Percentiles rank a stretch among this genome's conserved stretches.
Conservation (phyloP, 1,284 basidiomycete species). For the Apiotrichum gracile region DNA sequence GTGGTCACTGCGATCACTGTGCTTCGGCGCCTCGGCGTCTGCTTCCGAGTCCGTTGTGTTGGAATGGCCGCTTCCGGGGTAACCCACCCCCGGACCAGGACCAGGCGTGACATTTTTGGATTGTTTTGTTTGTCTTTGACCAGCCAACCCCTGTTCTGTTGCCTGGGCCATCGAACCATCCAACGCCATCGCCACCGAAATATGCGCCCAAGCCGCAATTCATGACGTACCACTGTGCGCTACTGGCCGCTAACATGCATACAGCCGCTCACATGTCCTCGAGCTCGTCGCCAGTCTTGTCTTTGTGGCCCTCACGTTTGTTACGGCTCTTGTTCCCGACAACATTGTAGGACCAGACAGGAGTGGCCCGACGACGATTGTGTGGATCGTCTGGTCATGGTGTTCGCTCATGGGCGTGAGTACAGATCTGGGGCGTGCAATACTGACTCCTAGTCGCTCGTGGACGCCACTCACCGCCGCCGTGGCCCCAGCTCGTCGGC, state of each 20-base stretch:
- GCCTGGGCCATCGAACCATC: no score
- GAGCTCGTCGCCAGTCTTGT: slow-evolving; percentile 14
- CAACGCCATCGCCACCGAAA: not conserved
- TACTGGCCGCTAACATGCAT: not conserved
- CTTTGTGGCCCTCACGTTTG: slow-evolving; percentile 15
- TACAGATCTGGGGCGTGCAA: not conserved
- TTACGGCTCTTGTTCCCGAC: slow-evolving; percentile 15
- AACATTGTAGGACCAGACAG: slow-evolving; percentile 10
- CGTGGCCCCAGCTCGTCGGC: slow-evolving; percentile 9
- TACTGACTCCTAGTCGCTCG: slow-evolving; percentile 9
- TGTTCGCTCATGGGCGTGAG: slow-evolving; percentile 10
- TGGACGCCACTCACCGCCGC: slow-evolving; percentile 10
- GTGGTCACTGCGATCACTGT: no score
- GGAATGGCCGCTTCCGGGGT: no score
- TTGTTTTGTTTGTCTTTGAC: not conserved
- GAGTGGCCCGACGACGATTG: slow-evolving; percentile 8
- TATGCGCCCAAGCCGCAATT: no score
- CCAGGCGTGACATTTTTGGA: no score
- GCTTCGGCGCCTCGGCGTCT: no score
- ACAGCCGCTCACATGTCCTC: slow-evolving; percentile 16
- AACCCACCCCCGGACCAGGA: no score
- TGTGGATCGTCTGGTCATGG: slow-evolving; percentile 17
- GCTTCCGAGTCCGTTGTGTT: no score
- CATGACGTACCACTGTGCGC: no score
- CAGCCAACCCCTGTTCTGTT: not conserved